phyloP scores from a whole-genome alignment of 805 yeast genomes.

The Metschnikowia rubicola region DNA sequence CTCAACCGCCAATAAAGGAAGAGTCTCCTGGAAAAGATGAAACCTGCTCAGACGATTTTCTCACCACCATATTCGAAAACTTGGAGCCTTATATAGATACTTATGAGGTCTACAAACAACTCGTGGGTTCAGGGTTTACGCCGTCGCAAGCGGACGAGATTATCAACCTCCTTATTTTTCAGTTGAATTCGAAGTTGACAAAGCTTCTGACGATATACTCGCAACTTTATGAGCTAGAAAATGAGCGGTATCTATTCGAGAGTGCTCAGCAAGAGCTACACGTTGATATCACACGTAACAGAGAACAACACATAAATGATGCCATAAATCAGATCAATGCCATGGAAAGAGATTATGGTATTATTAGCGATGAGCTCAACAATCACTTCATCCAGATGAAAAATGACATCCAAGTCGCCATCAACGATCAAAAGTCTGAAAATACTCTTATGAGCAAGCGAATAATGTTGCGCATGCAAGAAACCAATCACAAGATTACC shows the following conservation, averaged over 20 bases:
- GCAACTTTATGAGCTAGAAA: slow-evolving; percentile 69
- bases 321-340: slow-evolving; percentile 63
- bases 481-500: slow-evolving; percentile 77
- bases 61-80: slow-evolving; percentile 57
- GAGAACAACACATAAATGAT: slow-evolving; percentile 68
- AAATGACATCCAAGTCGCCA: slow-evolving; percentile 77
- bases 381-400: slow-evolving; percentile 54
- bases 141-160: slow-evolving; percentile 58
- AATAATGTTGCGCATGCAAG: slow-evolving; percentile 70
- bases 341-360: slow-evolving; percentile 67
- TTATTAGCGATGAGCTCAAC: slow-evolving; percentile 72
- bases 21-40: slow-evolving; percentile 2
- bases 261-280: slow-evolving; percentile 87
- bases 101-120: slow-evolving; percentile 50
- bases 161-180: slow-evolving; percentile 45
- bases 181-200: slow-evolving; percentile 38
- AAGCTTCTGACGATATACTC: slow-evolving; percentile 47
- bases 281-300: slow-evolving; percentile 68
- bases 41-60: slow-evolving; percentile 23
- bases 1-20: background rate
- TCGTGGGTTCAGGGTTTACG: slow-evolving; percentile 56
- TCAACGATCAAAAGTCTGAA: slow-evolving; percentile 82
- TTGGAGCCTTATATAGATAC: slow-evolving; percentile 46
- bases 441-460: slow-evolving; percentile 71
- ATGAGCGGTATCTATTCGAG: slow-evolving; percentile 83